Conservation (phyloP, 2,329 filamentous ascomycete genomes). For the Drechslerella dactyloides region DNA sequence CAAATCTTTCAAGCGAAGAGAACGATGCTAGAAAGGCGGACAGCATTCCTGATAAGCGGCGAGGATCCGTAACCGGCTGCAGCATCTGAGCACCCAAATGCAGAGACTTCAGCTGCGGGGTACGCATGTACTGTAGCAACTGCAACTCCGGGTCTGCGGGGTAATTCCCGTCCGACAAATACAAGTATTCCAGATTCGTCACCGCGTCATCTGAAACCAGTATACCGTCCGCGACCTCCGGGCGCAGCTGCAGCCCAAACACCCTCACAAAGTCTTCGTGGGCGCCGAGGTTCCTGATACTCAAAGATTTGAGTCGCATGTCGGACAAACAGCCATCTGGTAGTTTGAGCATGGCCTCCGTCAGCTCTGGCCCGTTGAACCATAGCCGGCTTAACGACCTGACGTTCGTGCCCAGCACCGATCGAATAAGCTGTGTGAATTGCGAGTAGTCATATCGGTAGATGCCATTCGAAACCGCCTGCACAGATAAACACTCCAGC, state of each 20-base stretch:
- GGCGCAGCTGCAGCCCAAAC: constrained; percentile 16
- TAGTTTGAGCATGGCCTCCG: neutral
- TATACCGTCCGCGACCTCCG: neutral
- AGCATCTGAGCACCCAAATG: constrained; percentile 18
- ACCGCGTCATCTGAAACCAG: constrained; percentile 7
- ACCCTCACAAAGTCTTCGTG: constrained; percentile 20
- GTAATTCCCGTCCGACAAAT: constrained; percentile 17
- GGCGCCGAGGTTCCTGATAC: constrained; percentile 5
- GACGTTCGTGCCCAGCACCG: constrained; percentile 3
- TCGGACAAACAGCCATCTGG: constrained; percentile 13
- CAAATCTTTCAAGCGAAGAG: constrained; percentile 23
- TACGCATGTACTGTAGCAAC: constrained; percentile 16
- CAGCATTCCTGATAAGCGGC: neutral
- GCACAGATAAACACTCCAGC: constrained; percentile 24
- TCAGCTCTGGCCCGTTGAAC: constrained; percentile 29
- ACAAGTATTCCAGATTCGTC: constrained; percentile 15
- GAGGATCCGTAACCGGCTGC: neutral
- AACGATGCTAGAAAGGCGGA: constrained; percentile 11
- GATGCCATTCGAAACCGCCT: constrained; percentile 11
- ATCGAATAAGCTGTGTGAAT: constrained; percentile 5
- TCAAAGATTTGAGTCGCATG: constrained; percentile 32
- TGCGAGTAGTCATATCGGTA: constrained; percentile 6
- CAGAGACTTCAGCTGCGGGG: constrained; percentile 23
- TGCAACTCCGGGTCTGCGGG: constrained; percentile 1
- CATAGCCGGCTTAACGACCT: constrained; percentile 19